Evolutionary conservation across 352 stramenopile species (phyloP).

Genomic region (Phytophthora boehmeriae): DNA sequence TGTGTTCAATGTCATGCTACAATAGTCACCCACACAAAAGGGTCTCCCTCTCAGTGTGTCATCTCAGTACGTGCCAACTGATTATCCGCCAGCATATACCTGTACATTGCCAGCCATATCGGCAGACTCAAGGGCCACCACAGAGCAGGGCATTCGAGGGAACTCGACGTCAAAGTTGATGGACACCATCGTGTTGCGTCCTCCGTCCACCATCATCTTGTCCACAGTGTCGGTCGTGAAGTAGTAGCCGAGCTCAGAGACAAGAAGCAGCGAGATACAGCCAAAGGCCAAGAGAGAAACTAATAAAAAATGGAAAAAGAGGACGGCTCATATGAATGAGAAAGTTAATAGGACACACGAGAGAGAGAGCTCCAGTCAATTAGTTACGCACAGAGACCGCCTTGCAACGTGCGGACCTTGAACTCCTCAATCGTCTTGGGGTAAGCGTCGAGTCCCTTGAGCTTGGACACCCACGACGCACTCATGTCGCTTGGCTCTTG

Average conservation of each 20-base stretch:
- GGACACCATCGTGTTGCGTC: conserved; percentile 65
- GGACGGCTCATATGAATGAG: not conserved
- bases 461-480: conserved; percentile 38
- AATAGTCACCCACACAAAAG: not conserved
- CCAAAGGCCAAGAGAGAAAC: conserved; percentile 77
- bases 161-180: conserved; percentile 89
- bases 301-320: conserved; percentile 14
- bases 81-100: too few relatives aligned
- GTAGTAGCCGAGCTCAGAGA: conserved; percentile 84
- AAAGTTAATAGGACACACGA: not conserved
- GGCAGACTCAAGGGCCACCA: conserved; percentile 71
- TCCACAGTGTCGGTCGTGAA: conserved; percentile 78
- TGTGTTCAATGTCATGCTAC: conserved; percentile 78
- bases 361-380: not conserved
- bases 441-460: conserved; percentile 76
- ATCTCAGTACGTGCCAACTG: not conserved
- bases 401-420: conserved; percentile 85
- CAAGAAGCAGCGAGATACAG: conserved; percentile 67
- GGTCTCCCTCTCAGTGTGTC: not conserved
- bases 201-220: conserved; percentile 86
- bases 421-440: conserved; percentile 91
- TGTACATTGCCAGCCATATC: conserved; percentile 75
- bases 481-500: not conserved
- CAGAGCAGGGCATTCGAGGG: conserved; percentile 78
- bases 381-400: conserved; percentile 76